Evolutionary conservation across 2,329 filamentous ascomycete genomes (phyloP).

Genomic region (Neonectria punicea): DNA sequence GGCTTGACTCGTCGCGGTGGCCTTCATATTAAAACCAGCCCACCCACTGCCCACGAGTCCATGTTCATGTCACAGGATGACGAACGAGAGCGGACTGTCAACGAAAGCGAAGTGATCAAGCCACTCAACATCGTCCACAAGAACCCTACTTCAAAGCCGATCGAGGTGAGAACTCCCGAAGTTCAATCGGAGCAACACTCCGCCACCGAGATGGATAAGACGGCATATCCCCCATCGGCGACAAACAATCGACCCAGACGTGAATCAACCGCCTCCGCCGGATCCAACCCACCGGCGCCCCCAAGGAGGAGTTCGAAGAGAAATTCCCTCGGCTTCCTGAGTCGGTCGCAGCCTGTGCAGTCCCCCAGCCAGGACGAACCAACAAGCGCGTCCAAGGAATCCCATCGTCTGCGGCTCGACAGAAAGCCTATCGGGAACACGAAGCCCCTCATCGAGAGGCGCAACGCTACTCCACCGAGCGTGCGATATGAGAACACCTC

Average conservation of each 20-base stretch:
- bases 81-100: neutral
- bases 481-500: constrained; percentile 44
- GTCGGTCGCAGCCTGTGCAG: constrained; percentile 25
- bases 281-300: constrained; percentile 31
- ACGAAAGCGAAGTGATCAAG: neutral
- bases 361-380: constrained; percentile 25
- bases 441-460: constrained; percentile 21
- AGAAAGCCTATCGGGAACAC: constrained; percentile 20
- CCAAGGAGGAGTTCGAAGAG: constrained; percentile 41
- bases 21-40: constrained; percentile 31
- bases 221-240: constrained; percentile 21
- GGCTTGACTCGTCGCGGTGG: constrained; percentile 37
- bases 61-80: constrained; percentile 2
- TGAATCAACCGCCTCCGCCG: constrained; percentile 23
- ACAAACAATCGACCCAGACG: constrained; percentile 21
- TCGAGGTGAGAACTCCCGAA: neutral
- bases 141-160: neutral
- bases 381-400: constrained; percentile 25
- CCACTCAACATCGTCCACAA: constrained; percentile 11
- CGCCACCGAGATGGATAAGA: constrained; percentile 22
- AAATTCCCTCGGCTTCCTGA: constrained; percentile 29
- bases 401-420: constrained; percentile 2
- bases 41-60: constrained; percentile 3
- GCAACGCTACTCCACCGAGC: constrained; percentile 38
- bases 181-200: neutral